A percentile compares a stretch with the other conserved stretches of the same genome.
Evolutionary conservation across 1,139 yeast species (phyloP).

Genomic region (Saccharomyces pastorianus): DNA sequence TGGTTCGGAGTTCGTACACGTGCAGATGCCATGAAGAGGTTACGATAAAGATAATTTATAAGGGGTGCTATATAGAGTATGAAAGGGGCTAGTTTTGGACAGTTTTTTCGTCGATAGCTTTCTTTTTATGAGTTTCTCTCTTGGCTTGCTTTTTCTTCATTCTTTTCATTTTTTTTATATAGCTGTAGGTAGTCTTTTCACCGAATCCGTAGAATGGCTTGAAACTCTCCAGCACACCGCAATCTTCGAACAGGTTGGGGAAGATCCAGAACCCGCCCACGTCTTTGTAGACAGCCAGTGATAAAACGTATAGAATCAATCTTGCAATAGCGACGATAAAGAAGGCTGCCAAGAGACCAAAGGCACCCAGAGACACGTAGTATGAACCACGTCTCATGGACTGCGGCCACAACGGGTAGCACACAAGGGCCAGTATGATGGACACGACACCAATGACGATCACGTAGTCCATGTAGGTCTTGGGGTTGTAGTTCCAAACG

Average conservation of each 20-base stretch:
- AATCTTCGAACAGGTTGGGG: slow-evolving; percentile 93
- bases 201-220: slow-evolving; percentile 86
- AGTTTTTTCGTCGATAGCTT: slow-evolving; percentile 11
- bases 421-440: slow-evolving; percentile 65
- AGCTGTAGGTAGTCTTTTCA: slow-evolving; percentile 35
- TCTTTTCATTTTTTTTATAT: slow-evolving; percentile 31
- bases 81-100: background rate
- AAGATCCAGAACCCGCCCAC: slow-evolving; percentile 85
- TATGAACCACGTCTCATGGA: slow-evolving; percentile 87
- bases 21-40: background rate
- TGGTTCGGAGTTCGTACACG: background rate
- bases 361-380: slow-evolving; percentile 71
- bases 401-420: slow-evolving; percentile 95
- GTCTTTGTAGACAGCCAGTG: slow-evolving; percentile 44
- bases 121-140: slow-evolving; percentile 9
- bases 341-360: slow-evolving; percentile 69
- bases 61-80: background rate
- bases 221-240: slow-evolving; percentile 89
- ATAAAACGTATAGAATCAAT: slow-evolving; percentile 56
- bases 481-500: slow-evolving; percentile 79
- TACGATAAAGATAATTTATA: background rate
- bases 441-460: slow-evolving; percentile 56
- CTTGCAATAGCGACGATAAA: slow-evolving; percentile 76
- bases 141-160: slow-evolving; percentile 28
- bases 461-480: slow-evolving; percentile 57